Base-by-base conservation (phyloP, 129 eudicot species). In the Erigeron canadensis region DNA sequence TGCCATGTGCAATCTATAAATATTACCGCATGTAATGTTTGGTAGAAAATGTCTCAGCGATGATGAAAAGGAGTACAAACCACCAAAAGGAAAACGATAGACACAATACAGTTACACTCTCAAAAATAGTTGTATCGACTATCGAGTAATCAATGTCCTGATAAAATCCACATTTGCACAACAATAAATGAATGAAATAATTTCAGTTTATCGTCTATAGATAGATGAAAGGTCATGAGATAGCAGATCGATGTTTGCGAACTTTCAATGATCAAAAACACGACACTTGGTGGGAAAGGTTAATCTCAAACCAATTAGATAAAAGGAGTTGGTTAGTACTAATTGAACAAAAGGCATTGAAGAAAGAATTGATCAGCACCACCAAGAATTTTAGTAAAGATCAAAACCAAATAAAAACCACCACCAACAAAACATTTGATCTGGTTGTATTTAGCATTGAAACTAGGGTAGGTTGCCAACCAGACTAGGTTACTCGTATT, bases 1-100 rank as follows among this genome's bases (percentile, higher is more conserved):
- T 38, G 63, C 45, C 81, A 77, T 61, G 81, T 77, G 81, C 81
- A 60, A 48, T 59, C 63, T 69, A 60, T 69, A 69, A 60, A 48
- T 60, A 60, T 69, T 48, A 60, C 38, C 41, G 48, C 56, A 69
- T 69, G 75, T 16, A 41, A 61, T 77, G 81, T 76, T 67, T 76
- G 75, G 63, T 12, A 46, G 38, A 3, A 57, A 58, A 47, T 41
- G 79, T 53, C 41, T 6, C 9, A 12, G 18, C 42, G 16, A 39
- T 19, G 11, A 53, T 38, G 42, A 41, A 18, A 41, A 42, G 48
- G 39, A 22, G 62, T 45, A 19, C 67, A 65, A 64, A 67, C 42
- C 67, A 57, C 11, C 40, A 75, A 54, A 38, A 23, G 28, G 18
- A 73, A 62, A 63, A 12, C 37, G 8, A 45, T 44, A 46, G 17